Evolutionary conservation across 2,329 filamentous ascomycete species (phyloP).

Genomic region (Phaeosphaeriaceae sp.): DNA sequence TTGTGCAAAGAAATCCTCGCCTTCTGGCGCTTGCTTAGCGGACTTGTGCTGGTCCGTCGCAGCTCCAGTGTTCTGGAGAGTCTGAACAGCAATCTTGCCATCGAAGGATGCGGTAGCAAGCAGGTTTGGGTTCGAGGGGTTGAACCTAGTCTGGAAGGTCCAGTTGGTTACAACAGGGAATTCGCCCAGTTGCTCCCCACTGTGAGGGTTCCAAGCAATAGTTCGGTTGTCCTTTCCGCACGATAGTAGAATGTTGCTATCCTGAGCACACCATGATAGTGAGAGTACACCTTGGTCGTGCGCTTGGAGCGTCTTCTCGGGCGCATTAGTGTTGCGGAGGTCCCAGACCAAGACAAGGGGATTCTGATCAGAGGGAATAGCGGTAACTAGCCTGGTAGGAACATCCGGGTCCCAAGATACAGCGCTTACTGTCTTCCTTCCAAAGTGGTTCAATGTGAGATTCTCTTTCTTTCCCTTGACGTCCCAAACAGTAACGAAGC

Average conservation of each 20-base stretch:
- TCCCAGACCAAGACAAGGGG: slow-evolving; percentile 94
- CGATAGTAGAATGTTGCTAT: slow-evolving; percentile 86
- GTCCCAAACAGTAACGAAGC: slow-evolving; percentile 98
- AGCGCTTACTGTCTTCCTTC: slow-evolving; percentile 90
- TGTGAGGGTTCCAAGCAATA: slow-evolving; percentile 94
- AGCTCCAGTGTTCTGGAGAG: slow-evolving; percentile 89
- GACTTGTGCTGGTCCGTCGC: slow-evolving; percentile 67
- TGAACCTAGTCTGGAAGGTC: slow-evolving; percentile 95
- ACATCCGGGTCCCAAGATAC: slow-evolving; percentile 97
- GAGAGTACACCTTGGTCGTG: slow-evolving; percentile 94
- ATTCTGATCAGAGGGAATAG: slow-evolving; percentile 85
- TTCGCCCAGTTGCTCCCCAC: slow-evolving; percentile 84
- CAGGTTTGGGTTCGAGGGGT: slow-evolving; percentile 88
- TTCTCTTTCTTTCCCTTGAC: slow-evolving; percentile 98
- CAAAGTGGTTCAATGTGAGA: slow-evolving; percentile 86
- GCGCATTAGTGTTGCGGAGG: slow-evolving; percentile 92
- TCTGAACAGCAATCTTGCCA: slow-evolving; percentile 92
- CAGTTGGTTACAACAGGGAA: slow-evolving; percentile 99
- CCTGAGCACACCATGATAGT: slow-evolving; percentile 92
- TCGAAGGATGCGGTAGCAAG: slow-evolving; percentile 97
- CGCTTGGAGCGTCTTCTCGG: slow-evolving; percentile 85
- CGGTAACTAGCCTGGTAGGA: slow-evolving; percentile 90
- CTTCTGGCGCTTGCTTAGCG: slow-evolving; percentile 72
- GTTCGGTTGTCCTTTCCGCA: slow-evolving; percentile 97
- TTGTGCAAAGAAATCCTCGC: slow-evolving; percentile 95